A percentile compares a stretch with the other conserved stretches of the same genome.
Evolutionary conservation across 225 moss, liverwort and hornwort species (phyloP).

Genomic region (Rhytidiadelphus loreus): DNA sequence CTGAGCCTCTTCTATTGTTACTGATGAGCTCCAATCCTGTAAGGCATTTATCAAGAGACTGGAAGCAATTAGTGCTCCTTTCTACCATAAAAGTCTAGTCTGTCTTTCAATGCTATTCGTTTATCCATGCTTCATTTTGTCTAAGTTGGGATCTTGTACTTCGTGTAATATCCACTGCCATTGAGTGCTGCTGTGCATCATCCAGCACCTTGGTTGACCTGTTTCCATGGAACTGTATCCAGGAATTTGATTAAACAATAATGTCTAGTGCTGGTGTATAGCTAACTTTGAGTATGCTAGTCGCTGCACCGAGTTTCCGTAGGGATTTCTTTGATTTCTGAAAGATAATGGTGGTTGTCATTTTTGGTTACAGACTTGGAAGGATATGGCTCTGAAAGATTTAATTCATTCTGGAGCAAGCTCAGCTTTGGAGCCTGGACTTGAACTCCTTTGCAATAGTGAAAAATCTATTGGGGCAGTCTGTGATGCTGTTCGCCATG

Average conservation of each 20-base stretch:
- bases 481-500: conserved; percentile 66
- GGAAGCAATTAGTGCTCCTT: not conserved
- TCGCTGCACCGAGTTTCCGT: not conserved
- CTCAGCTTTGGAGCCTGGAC: conserved; percentile 46
- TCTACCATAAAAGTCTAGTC: not conserved
- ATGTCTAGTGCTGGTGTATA: not conserved
- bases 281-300: not conserved
- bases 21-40: conserved; percentile 58
- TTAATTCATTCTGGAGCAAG: conserved; percentile 44
- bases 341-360: not conserved
- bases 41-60: conserved; percentile 7
- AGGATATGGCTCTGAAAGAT: conserved; percentile 50
- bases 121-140: not conserved
- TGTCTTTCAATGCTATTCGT: not conserved
- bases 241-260: not conserved
- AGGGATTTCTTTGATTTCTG: not conserved
- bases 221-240: not conserved
- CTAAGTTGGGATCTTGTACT: not conserved
- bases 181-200: not conserved
- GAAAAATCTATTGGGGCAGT: conserved; percentile 54
- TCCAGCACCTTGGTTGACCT: not conserved
- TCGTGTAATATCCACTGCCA: not conserved
- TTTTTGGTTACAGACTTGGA: conserved; percentile 37
- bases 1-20: conserved; percentile 78
- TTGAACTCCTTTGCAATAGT: conserved; percentile 59